A percentile compares a stretch with the other conserved stretches of the same genome.
These are phyloP conservation scores for Myriosclerotinia curreyana DNA, from an alignment of 2,329 filamentous ascomycete species.

Conservation along the genomic window DNA sequence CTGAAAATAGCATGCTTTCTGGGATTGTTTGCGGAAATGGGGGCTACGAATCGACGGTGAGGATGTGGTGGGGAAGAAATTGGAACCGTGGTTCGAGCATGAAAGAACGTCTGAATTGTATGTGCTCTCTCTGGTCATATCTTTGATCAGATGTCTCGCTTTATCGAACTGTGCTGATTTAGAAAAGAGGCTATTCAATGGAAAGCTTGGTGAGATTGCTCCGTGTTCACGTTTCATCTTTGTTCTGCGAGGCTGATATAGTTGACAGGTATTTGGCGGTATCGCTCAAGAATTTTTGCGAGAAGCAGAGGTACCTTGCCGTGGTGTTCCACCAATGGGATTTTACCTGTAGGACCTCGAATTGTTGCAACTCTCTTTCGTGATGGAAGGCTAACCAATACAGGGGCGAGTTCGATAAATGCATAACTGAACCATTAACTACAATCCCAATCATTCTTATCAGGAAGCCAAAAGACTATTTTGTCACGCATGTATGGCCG, in stretches of 20 bases:
- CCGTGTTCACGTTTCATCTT: neutral
- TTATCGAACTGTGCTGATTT: neutral
- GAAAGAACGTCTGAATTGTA: conserved; percentile 13
- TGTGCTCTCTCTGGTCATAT: neutral
- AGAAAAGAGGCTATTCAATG: conserved; percentile 12
- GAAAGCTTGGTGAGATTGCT: conserved; percentile 8
- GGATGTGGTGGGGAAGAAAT: neutral
- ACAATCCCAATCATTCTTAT: neutral
- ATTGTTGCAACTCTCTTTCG: neutral
- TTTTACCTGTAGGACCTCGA: conserved; percentile 7
- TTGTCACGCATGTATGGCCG: neutral
- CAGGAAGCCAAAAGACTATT: conserved; percentile 1
- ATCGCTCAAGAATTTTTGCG: conserved; percentile 1
- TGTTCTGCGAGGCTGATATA: neutral
- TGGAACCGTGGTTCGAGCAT: conserved; percentile 18
- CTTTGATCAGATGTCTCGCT: too few species aligned
- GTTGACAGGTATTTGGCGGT: conserved; percentile 10
- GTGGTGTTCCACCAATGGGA: conserved; percentile 17
- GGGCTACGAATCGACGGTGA: neutral
- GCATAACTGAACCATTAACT: neutral
- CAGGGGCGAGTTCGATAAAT: conserved; percentile 16
- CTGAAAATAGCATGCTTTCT: conserved; percentile 11
- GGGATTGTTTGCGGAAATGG: conserved; percentile 9
- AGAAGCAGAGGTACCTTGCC: neutral
- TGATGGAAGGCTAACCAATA: neutral